Base-by-base conservation (phyloP, 164 flowering plant genomes). In the Santalum album region DNA sequence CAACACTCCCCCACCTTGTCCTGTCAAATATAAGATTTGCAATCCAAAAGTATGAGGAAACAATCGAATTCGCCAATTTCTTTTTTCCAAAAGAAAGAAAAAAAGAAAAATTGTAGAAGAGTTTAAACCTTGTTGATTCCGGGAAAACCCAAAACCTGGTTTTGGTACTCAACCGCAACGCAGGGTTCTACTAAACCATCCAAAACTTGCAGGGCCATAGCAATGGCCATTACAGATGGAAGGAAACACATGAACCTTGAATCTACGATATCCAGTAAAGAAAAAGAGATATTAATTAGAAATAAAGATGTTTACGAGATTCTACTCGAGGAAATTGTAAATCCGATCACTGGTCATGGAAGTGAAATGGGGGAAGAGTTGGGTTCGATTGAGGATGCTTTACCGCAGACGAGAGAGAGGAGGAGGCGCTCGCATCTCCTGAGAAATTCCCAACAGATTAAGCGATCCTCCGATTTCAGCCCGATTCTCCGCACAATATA, bases 401-500 rank as follows among this genome's bases (percentile, higher is more conserved):
- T 58, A 83, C 89, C 81, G 17, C 75, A 27, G 57, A 72, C 42
- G 6, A 72, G 36, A 9, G 73, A 69, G 69, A 77, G 75, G 16
- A 83, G 67, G 25, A 80, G 72, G 51, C 49, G 48, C 60, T 80
- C 77, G 46, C 74, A 78, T 23, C 64, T 34, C 59, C 50, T 54
- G 44, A 78, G 71, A 42, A 80, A 81, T 27, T 83, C 81, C 72
- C 72, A 68, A 12, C 75, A 79, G 20, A 63, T 51, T n/a, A n/a
- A n/a, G 55, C 58, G 16, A 18, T 56, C 65, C n/a, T n/a, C n/a
- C n/a, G n/a, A n/a, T 54, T 66, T 76, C 29, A 77, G 27, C 0
- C 79, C 84, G 27, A 83, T 78, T 69, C 79, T 72, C 45, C 80
- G 70, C 0, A 68, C 58, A 32, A 80, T 71, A 61, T 80, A 79